Conservation (phyloP, 2,329 filamentous ascomycete genomes). For the Pseudogymnoascus sp. region DNA sequence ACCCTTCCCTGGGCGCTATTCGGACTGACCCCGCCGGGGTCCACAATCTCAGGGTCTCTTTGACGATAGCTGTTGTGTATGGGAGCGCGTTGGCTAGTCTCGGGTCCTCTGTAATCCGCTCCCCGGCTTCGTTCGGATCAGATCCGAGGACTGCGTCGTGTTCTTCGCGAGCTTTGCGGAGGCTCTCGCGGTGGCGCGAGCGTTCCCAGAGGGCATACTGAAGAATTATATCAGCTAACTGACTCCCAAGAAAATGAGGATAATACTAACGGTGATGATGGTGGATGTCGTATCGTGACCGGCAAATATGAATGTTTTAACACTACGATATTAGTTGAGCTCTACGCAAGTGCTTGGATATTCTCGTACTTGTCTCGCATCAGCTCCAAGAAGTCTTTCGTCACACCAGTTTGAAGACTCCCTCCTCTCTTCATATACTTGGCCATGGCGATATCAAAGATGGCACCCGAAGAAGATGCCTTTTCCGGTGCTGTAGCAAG, state of each 20-base stretch:
- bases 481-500: not conserved
- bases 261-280: not conserved
- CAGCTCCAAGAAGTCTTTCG: conserved; percentile 13
- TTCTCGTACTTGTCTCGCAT: conserved; percentile 13
- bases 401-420: not conserved
- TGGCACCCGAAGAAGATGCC: not conserved
- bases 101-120: conserved; percentile 13
- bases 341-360: not conserved
- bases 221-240: conserved; percentile 11
- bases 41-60: conserved; percentile 19
- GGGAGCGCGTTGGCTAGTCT: conserved; percentile 17
- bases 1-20: not conserved
- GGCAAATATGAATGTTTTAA: conserved; percentile 22
- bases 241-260: not conserved
- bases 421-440: conserved; percentile 12
- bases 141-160: conserved; percentile 19
- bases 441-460: conserved; percentile 14
- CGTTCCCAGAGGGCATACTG: conserved; percentile 17
- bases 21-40: conserved; percentile 13
- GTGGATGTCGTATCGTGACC: conserved; percentile 21
- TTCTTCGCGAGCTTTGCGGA: conserved; percentile 16
- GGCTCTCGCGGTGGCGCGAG: conserved; percentile 13
- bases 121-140: conserved; percentile 11
- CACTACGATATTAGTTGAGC: not conserved
- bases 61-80: conserved; percentile 20